Percentiles rank a stretch among this genome's conserved stretches.
phyloP scores from a whole-genome alignment of 768 basidiomycete species.

The Russula brevipes region DNA sequence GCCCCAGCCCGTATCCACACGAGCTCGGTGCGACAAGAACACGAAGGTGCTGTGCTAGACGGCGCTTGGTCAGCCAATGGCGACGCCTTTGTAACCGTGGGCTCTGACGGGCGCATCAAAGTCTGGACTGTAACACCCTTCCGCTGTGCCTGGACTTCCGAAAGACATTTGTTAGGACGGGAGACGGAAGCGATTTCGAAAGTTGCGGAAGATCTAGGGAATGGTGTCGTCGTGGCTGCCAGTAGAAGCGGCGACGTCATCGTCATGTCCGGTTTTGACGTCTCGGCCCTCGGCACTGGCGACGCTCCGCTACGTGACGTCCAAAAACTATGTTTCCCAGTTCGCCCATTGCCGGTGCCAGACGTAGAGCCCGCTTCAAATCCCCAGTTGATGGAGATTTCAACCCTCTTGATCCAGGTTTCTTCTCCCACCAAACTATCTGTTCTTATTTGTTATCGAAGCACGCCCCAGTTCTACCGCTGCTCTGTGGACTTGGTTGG shows the following conservation, averaged over 20 bases:
- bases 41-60: constrained; percentile 55
- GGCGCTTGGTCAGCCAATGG: constrained; percentile 45
- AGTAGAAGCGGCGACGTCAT: constrained; percentile 52
- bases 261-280: constrained; percentile 47
- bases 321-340: constrained; percentile 6
- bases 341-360: neutral
- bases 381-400: neutral
- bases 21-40: constrained; percentile 54
- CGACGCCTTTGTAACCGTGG: constrained; percentile 45
- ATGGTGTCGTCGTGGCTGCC: constrained; percentile 46
- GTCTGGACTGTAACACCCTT: constrained; percentile 61
- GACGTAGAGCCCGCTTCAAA: neutral
- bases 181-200: constrained; percentile 48
- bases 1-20: constrained; percentile 43
- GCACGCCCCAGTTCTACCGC: constrained; percentile 50
- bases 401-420: constrained; percentile 14
- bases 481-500: constrained; percentile 36
- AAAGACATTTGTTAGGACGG: constrained; percentile 32
- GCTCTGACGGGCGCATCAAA: constrained; percentile 63
- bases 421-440: constrained; percentile 23
- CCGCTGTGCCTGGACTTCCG: constrained; percentile 61
- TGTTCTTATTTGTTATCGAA: constrained; percentile 49
- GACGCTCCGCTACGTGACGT: constrained; percentile 5
- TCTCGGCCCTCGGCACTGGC: constrained; percentile 21
- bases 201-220: constrained; percentile 42